Conservation (phyloP, 345 rosid species). For the Gossypium thurberi region DNA sequence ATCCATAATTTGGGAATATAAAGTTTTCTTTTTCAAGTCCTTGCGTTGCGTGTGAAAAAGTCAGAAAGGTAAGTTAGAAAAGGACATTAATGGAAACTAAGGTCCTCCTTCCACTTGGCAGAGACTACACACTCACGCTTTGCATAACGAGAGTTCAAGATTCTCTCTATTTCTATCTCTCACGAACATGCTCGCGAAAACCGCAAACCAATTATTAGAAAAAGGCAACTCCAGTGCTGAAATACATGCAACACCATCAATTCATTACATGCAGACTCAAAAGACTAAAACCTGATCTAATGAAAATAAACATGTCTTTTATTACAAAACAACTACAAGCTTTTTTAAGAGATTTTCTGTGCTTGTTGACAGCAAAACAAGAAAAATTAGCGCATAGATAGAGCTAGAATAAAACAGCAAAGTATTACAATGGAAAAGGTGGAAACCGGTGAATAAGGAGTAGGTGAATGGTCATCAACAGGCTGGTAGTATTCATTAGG, state of each 20-base stretch:
- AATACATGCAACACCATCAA: background rate
- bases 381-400: background rate
- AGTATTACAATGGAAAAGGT: conserved; percentile 10
- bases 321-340: background rate
- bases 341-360: background rate
- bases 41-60: too few species aligned
- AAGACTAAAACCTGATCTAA: background rate
- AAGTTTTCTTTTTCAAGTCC: too few species aligned
- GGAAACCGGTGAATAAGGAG: background rate
- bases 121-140: background rate
- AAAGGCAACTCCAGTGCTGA: background rate
- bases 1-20: too few species aligned
- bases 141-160: background rate
- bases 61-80: background rate
- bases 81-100: background rate
- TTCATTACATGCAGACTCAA: background rate
- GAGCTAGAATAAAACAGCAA: conserved; percentile 18
- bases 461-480: conserved; percentile 5
- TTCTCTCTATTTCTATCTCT: background rate
- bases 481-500: conserved; percentile 15
- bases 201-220: background rate
- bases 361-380: background rate
- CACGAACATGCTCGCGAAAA: background rate
- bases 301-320: background rate
- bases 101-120: background rate